Evolutionary conservation across 352 stramenopile genomes (phyloP).

Genomic region (Phytophthora sp.): DNA sequence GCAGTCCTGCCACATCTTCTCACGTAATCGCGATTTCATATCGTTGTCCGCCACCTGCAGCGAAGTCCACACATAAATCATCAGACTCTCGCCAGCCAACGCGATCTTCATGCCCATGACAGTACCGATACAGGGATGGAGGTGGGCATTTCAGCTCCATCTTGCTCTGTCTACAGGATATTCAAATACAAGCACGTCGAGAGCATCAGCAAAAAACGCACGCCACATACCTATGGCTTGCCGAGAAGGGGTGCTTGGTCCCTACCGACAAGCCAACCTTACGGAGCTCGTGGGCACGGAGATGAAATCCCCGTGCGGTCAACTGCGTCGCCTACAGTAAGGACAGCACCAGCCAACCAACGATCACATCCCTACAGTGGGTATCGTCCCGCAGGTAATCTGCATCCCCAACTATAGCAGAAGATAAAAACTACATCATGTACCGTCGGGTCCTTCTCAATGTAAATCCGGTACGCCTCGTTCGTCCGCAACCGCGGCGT

Average conservation of each 20-base stretch:
- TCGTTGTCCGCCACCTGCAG: conserved; percentile 46
- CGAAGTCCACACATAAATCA: neutral
- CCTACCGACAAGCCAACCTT: conserved; percentile 47
- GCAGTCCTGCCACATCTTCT: conserved; percentile 82
- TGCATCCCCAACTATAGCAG: conserved; percentile 16
- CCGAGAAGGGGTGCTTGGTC: conserved; percentile 17
- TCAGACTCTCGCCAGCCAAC: neutral
- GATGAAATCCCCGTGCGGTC: conserved; percentile 35
- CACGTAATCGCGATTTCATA: conserved; percentile 57
- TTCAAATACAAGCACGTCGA: neutral
- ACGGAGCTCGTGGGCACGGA: conserved; percentile 36
- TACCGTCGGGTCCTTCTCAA: conserved; percentile 78
- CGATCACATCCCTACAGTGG: conserved; percentile 35
- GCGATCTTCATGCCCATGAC: neutral
- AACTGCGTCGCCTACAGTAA: conserved; percentile 48
- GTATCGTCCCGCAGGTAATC: conserved; percentile 33
- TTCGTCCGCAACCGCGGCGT: conserved; percentile 66
- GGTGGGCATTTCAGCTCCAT: conserved; percentile 19
- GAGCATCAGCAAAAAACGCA: conserved; percentile 11
- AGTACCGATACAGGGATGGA: conserved; percentile 32
- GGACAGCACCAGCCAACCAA: conserved; percentile 35
- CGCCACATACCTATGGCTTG: conserved; percentile 9
- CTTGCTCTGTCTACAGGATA: conserved; percentile 22
- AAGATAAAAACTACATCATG: conserved; percentile 11
- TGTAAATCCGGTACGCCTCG: conserved; percentile 84